These are phyloP conservation scores for Elsinoe batatas DNA, from an alignment of 2,329 filamentous ascomycete genomes.

Conservation along the genomic window DNA sequence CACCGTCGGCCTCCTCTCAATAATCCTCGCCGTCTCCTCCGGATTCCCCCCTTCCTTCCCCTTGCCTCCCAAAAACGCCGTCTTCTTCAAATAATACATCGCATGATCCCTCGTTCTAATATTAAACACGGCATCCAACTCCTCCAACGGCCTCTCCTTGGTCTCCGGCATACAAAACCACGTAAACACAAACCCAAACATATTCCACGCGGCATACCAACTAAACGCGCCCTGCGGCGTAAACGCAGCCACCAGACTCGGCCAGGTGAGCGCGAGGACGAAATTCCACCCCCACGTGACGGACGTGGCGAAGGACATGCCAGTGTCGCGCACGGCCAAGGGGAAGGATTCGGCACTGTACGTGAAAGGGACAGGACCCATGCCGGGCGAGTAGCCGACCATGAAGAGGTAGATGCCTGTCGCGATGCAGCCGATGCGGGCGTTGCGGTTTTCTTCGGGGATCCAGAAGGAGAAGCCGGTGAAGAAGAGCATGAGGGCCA, in stretches of 20 bases:
- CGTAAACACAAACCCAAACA: slow-evolving; percentile 42
- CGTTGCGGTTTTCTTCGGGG: slow-evolving; percentile 15
- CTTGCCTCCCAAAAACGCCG: slow-evolving; percentile 2
- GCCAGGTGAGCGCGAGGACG: slow-evolving; percentile 41
- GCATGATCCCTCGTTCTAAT: slow-evolving; percentile 9
- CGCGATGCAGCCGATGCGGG: slow-evolving; percentile 30
- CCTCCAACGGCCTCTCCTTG: slow-evolving; percentile 37
- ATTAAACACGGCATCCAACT: slow-evolving; percentile 28
- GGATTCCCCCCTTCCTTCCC: not conserved
- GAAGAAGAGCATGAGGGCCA: slow-evolving; percentile 40
- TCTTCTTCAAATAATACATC: slow-evolving; percentile 5
- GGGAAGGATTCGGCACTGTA: slow-evolving; percentile 38
- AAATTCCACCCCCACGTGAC: slow-evolving; percentile 40
- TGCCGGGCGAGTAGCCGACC: slow-evolving; percentile 40
- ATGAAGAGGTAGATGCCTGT: slow-evolving; percentile 36
- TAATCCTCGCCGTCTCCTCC: slow-evolving; percentile 2
- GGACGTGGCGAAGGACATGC: slow-evolving; percentile 39
- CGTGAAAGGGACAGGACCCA: slow-evolving; percentile 35
- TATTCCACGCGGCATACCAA: slow-evolving; percentile 49
- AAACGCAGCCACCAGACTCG: slow-evolving; percentile 37
- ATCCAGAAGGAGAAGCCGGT: slow-evolving; percentile 17
- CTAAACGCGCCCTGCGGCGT: slow-evolving; percentile 42
- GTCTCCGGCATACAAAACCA: slow-evolving; percentile 34
- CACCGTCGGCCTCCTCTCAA: not conserved
- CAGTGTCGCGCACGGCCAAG: slow-evolving; percentile 34